Evolutionary conservation across 1,284 basidiomycete genomes (phyloP).

Genomic region (Tilletia setariae): DNA sequence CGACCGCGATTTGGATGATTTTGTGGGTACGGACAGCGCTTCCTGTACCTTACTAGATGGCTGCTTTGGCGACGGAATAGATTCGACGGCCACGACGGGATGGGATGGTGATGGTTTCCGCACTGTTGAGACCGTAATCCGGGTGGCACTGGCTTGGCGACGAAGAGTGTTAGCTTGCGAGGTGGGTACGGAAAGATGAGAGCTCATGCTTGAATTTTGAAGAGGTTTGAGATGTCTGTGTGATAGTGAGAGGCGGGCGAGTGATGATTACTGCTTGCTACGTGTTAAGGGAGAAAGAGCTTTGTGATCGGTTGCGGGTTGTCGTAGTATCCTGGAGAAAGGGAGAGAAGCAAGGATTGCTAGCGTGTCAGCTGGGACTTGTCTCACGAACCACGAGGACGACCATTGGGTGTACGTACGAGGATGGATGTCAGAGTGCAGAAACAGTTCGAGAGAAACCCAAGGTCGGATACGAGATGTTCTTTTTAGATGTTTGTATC

Average conservation of each 20-base stretch:
- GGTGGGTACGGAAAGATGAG: not conserved
- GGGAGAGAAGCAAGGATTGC: no score
- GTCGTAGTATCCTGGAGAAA: no score
- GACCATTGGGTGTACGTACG: no score
- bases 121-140: constrained; percentile 12
- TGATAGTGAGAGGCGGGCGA: not conserved
- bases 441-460: no score
- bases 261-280: not conserved
- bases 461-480: no score
- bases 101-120: not conserved
- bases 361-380: no score
- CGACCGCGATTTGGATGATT: not conserved
- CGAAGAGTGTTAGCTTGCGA: not conserved
- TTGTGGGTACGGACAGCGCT: not conserved
- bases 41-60: not conserved
- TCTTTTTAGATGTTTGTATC: no score
- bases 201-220: not conserved
- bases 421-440: no score
- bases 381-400: no score
- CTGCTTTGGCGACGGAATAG: not conserved
- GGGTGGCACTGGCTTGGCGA: constrained; percentile 14
- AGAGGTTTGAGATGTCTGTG: not conserved
- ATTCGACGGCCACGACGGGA: not conserved
- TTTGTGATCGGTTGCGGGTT: no score
- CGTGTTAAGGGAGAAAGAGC: no score